Base-by-base conservation (phyloP, 148 eudicot genomes). In the Linanthus parryae region DNA sequence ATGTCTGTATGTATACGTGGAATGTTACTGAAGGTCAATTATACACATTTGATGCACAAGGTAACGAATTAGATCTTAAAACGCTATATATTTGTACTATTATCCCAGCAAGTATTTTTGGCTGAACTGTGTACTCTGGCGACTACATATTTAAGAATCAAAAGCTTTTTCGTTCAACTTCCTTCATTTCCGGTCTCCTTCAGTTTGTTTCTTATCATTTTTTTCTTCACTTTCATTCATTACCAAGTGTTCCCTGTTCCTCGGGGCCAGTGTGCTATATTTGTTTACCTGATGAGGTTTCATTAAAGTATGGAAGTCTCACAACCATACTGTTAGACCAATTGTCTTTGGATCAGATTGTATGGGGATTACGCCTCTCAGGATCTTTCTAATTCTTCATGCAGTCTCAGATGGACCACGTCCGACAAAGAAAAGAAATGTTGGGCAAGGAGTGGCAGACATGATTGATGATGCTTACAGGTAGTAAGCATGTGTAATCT, bases 401-500 rank as follows among this genome's bases (percentile, higher is more conserved):
- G 65, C 76, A 87, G 96, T 74, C 47, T 84, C 90, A 24, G 57
- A 64, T 66, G 68, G 83, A 80, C 38, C 20, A 23, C 45, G 31
- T 59, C 38, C 14, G 85, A 79, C 90, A 19, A 87, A 86, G 72
- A 74, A 76, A 61, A 77, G n/a, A 77, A 34, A 69, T 70, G 33
- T 58, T 83, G 48, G 65, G 75, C 26, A 83, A 74, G 83, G 72
- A 34, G 91, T 87, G 7, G 96, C 83, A 41, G 79, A 65, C 65
- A 52, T 82, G 41, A 84, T 87, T 52, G 96, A 92, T 62, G 96
- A 87, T 55, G 81, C 71, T 51, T 77, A 84, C 90, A 92, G 99
- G 99, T 87, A 52, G 25, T n/a, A n/a, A n/a, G n/a, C n/a, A n/a
- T n/a, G n/a, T n/a, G n/a, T n/a, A n/a, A n/a, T n/a, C n/a, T n/a